Percentiles rank a stretch among this genome's conserved stretches.
Evolutionary conservation across 2,329 filamentous ascomycete species (phyloP).

Genomic region (Fusarium udum): DNA sequence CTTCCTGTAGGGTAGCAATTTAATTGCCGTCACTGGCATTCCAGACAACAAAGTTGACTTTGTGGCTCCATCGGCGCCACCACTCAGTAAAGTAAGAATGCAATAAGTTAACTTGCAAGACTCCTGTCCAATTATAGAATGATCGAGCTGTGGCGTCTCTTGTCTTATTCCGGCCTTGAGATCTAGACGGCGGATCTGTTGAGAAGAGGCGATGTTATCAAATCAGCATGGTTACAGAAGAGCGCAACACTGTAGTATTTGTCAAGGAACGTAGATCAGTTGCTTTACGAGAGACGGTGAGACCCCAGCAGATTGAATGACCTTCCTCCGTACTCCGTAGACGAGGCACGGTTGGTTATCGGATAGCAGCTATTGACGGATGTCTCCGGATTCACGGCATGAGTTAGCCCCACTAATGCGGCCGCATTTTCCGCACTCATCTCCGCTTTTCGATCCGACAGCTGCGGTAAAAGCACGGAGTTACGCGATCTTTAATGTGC

Average conservation of each 20-base stretch:
- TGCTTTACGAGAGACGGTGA: too few relatives aligned
- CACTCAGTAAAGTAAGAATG: not conserved
- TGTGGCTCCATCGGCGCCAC: not conserved
- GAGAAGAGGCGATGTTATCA: rapidly evolving
- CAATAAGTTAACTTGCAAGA: rapidly evolving
- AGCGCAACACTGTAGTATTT: too few relatives aligned
- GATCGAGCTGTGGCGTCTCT: not conserved
- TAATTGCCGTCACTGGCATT: not conserved
- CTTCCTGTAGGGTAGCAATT: not conserved
- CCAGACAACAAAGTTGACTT: not conserved
- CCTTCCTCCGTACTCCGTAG: too few relatives aligned
- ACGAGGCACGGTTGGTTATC: not conserved
- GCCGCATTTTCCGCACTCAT: not conserved
- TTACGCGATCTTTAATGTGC: not conserved
- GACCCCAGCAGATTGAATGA: not conserved
- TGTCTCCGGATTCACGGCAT: not conserved
- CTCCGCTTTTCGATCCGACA: not conserved
- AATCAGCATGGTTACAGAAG: rapidly evolving
- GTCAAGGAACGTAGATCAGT: rapidly evolving
- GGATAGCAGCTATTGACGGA: not conserved
- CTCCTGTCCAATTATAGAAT: not conserved
- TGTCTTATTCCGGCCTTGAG: not conserved
- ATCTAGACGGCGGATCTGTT: rapidly evolving
- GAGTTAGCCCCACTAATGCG: not conserved
- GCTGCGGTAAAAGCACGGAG: not conserved